These are phyloP conservation scores for Inonotus obliquus DNA, from an alignment of 1,284 basidiomycete genomes.

Conservation along the genomic window DNA sequence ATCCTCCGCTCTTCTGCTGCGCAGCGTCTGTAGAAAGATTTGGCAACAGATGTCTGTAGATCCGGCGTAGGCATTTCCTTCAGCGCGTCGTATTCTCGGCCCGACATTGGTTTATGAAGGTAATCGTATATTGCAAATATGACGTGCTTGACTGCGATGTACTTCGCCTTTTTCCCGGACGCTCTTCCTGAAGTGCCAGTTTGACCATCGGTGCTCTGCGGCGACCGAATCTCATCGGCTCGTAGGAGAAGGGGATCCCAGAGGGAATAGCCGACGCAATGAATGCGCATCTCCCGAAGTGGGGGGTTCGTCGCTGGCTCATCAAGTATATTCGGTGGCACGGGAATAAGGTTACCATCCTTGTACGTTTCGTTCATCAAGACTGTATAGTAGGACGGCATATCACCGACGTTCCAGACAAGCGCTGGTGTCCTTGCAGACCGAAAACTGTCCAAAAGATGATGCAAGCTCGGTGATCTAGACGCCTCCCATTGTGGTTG, in stretches of 20 bases:
- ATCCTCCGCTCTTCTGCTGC: background rate
- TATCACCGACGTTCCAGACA: conserved; percentile 11
- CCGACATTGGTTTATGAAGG: conserved; percentile 4
- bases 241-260: conserved; percentile 12
- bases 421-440: background rate
- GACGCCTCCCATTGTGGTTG: background rate
- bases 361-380: background rate
- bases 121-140: conserved; percentile 10
- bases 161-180: background rate
- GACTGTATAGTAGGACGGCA: conserved; percentile 9
- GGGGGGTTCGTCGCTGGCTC: conserved; percentile 13
- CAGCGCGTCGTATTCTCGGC: conserved; percentile 7
- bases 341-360: background rate
- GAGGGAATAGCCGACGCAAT: conserved; percentile 8
- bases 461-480: background rate
- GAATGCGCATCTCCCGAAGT: conserved; percentile 13
- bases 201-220: background rate
- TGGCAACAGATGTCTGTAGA: conserved; percentile 6
- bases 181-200: background rate
- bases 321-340: background rate
- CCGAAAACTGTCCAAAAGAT: background rate
- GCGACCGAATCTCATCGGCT: background rate
- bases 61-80: conserved; percentile 1
- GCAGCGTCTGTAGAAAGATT: conserved; percentile 13
- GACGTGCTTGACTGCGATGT: conserved; percentile 12